phyloP scores from a whole-genome alignment of 805 yeast genomes.

The Pichia scutulata region DNA sequence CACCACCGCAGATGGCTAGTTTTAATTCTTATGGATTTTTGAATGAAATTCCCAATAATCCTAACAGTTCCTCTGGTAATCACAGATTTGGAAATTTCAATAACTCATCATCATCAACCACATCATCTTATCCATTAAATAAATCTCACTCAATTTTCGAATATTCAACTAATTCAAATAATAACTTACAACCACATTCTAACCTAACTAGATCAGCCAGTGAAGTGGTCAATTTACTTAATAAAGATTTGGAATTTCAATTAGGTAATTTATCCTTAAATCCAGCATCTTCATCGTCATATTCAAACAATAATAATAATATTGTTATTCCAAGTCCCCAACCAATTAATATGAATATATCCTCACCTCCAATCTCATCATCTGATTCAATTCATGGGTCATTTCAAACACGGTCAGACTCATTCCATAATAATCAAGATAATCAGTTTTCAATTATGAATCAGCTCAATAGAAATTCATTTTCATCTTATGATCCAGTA shows the following conservation, averaged over 20 bases:
- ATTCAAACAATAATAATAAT: not conserved
- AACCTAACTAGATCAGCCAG: not conserved
- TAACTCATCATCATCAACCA: not conserved
- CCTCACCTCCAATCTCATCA: constrained; percentile 11
- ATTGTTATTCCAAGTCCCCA: constrained; percentile 5
- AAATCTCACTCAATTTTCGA: not conserved
- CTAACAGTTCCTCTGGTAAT: not conserved
- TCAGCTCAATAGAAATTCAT: constrained; percentile 2
- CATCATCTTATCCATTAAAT: not conserved
- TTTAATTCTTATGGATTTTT: constrained; percentile 2
- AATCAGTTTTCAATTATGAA: not conserved
- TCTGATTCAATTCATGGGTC: constrained; percentile 2
- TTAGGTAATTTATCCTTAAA: constrained; percentile 12
- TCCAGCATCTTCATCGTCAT: not conserved
- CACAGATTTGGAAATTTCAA: not conserved
- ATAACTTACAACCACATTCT: not conserved
- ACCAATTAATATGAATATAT: constrained; percentile 8
- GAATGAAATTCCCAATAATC: not conserved
- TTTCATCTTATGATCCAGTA: not conserved
- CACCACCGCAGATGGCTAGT: constrained; percentile 7
- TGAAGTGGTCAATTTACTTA: constrained; percentile 9
- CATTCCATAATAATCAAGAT: not conserved
- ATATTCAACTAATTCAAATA: not conserved
- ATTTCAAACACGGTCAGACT: constrained; percentile 6
- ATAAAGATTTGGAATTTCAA: constrained; percentile 15